phyloP scores from a whole-genome alignment of 495 filamentous ascomycete genomes.

The Penicillium pulvis region DNA sequence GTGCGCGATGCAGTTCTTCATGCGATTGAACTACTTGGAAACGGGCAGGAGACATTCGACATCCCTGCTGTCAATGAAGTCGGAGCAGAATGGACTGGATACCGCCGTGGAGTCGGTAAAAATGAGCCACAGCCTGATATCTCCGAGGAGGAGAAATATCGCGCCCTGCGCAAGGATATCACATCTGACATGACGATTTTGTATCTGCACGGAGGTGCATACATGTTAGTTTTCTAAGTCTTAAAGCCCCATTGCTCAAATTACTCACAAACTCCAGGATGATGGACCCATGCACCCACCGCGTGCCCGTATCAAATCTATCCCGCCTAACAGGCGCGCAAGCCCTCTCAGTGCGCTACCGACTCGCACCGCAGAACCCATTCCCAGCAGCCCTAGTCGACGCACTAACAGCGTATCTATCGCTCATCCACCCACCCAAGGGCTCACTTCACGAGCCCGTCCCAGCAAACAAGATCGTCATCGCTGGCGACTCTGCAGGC shows the following conservation, averaged over 20 bases:
- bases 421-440: conserved; percentile 75
- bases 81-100: conserved; percentile 88
- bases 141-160: conserved; percentile 72
- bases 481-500: conserved; percentile 88
- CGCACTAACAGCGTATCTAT: conserved; percentile 79
- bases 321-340: conserved; percentile 57
- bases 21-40: conserved; percentile 66
- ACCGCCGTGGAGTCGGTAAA: conserved; percentile 58
- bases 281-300: conserved; percentile 74
- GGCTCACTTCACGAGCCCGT: conserved; percentile 73
- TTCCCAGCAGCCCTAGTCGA: conserved; percentile 86
- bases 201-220: conserved; percentile 91
- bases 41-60: conserved; percentile 47
- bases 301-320: conserved; percentile 46
- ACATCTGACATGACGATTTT: conserved; percentile 68
- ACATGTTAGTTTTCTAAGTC: conserved; percentile 49
- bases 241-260: not conserved
- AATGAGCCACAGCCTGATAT: conserved; percentile 58
- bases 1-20: conserved; percentile 59
- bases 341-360: conserved; percentile 80
- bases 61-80: conserved; percentile 59
- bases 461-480: conserved; percentile 67
- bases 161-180: conserved; percentile 69
- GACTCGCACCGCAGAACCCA: conserved; percentile 79
- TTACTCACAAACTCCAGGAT: conserved; percentile 38